Evolutionary conservation across 371 early-diverging fungal species (phyloP), one percentile per base, ranked within the genome.

Genomic region (Syncephalastrum sp.): DNA sequence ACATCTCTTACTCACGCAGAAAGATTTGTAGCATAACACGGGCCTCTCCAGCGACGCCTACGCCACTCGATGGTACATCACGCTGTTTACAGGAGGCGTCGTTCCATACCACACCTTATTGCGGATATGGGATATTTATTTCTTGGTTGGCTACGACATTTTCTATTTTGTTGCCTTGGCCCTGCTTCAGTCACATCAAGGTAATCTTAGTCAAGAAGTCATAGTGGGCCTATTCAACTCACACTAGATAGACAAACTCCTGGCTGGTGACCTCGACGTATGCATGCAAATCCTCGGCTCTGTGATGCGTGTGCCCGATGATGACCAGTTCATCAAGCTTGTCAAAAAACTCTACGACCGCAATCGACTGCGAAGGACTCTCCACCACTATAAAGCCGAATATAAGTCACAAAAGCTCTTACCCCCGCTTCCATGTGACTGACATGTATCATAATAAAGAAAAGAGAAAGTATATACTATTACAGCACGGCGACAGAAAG

Each of bases 31-130:
- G 82, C 57, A 68, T 47, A 69, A 67, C 0, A 60, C 83, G 56
- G 81, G 76, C 8, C 61, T 86, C 33, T 64, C 71, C 0, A 82
- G 75, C 8, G 75, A 75, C 14, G 71, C 79, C 12, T 87, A 82
- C 67, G 75, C 85, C 5, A 84, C 85, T 1, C 75, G 81, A 21
- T 86, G 87, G 87, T 86, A 84, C 42, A 82, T 84, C 38, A 86
- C 87, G 0, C 63, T 86, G 21, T 86, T 82, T 58, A 62, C 84
- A 8, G 84, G 79, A 17, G 84, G 83, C 21, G 79, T 84, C 3
- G 72, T 86, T 6, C 72, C 70, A 10, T 79, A 83, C 54, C 82
- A 83, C 25, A 82, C 82, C 3, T 47, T 84, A 44, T 54, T 86
- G 21, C 60, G 87, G 38, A 82, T 86, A 42, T 86, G 85, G 87